Base-by-base conservation (phyloP, 139 green algal species). In the Asterochloris sp. region DNA sequence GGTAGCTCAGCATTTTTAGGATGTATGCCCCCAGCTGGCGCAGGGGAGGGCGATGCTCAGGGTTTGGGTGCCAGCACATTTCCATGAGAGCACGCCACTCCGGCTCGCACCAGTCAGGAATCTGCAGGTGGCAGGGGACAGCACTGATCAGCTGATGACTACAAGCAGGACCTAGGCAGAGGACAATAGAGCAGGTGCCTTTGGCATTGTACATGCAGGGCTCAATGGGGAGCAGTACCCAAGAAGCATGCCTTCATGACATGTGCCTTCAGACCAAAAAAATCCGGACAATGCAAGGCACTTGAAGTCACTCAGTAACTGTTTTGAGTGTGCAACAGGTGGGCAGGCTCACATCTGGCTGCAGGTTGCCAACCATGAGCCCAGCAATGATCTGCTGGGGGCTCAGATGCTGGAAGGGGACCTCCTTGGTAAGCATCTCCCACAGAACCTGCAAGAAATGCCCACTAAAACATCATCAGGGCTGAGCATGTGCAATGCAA, bases 21-120 rank as follows among this genome's bases (percentile, higher is more conserved):
- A 54, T 54, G 38, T 54, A 54, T 54, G 38, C 38, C 38, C 38
- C 90, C 38, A 97, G 89, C 81, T 95, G 85, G 54, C 89, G 83
- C 84, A 94, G 92, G 78, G 85, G 86, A n/a, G 91, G 92, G 54
- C 93, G 83, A 24, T 83, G 78, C 26, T 69, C 66, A 15, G 93
- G 92, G 83, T 91, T 90, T 47, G 88, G 82, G 80, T 95, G 89
- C 91, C 94, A 91, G 91, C 92, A 96, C 19, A 85, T 84, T 84
- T 95, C 90, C 84, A 97, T 87, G 62, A 96, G 87, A 0, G 78
- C 77, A 0, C 88, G 87, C 93, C 93, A 97, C 84, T 95, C 89
- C 13, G 91, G 88, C 86, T 97, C 93, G 78, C 92, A 95, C 86
- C 87, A 91, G 73, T 87, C 84, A 17, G 93, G 92, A 2, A 94